Base-by-base conservation (phyloP, 2,329 filamentous ascomycete species). In the Hortaea sp. region DNA sequence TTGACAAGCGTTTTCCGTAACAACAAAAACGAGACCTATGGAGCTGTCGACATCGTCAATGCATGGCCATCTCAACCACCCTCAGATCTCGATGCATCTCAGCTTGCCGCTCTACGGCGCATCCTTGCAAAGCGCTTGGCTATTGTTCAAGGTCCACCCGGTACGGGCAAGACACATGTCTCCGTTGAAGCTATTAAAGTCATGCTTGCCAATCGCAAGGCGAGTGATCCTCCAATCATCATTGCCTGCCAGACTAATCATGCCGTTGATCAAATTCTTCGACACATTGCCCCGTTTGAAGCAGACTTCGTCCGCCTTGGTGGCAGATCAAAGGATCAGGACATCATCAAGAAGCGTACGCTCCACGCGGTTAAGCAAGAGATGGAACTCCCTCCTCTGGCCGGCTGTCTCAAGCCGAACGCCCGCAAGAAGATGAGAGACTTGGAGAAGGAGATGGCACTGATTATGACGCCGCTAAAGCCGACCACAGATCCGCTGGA, bases 181-280 rank as follows among this genome's bases (percentile, higher is more conserved):
- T 92, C 87, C 0, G 78, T 90, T 2, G 69, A 81, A 28, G 83
- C 84, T 0, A 63, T 95, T 7, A 78, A 77, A 41, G 71, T 82
- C 1, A 68, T 89, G 44, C 68, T 87, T 0, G 65, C 72, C 1
- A 85, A 84, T 44, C 73, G 78, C 57, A 60, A 63, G 2, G 56
- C 60, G 1, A 69, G 65, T 0, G 78, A 82, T 47, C 75, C 81
- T 6, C 85, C 85, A 0, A 81, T 95, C 29, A 73, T 95, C 13
- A 72, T 95, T 3, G 77, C 88, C 0, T 88, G 87, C 6, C 88
- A 95, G 57, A 95, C 88, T 0, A 95, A 95, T 49, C 88, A 95
- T 63, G 88, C 88, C 0, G 69, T 95, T 0, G 88, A 95, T 55
- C 88, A 95, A 59, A 70, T 95, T 0, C 69, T 95, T 0, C 67